A percentile compares a stretch with the other conserved stretches of the same genome.
These are phyloP conservation scores for Thalia dealbata DNA, from an alignment of 176 grass and related monocot species.

Conservation along the genomic window DNA sequence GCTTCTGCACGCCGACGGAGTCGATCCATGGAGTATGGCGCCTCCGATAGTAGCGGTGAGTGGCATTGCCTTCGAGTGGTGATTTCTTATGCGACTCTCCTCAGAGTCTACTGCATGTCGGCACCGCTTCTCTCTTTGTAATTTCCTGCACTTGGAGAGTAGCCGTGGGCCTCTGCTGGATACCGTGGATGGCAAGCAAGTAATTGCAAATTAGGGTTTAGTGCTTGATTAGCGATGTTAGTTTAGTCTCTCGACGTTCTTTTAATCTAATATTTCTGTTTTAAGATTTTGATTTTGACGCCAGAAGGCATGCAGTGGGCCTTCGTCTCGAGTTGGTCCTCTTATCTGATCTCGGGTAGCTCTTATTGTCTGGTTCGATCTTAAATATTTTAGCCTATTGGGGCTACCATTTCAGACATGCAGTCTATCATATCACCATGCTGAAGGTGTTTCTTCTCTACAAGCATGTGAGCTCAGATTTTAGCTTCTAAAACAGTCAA, in stretches of 20 bases:
- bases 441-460: too few relatives aligned
- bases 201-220: not conserved
- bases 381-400: too few relatives aligned
- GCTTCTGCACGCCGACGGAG: not conserved
- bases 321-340: not conserved
- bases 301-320: not conserved
- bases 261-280: not conserved
- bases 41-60: slow-evolving; percentile 81
- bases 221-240: not conserved
- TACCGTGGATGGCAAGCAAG: not conserved
- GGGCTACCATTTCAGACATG: too few relatives aligned
- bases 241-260: not conserved
- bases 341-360: too few relatives aligned
- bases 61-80: not conserved
- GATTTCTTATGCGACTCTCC: not conserved
- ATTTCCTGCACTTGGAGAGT: not conserved
- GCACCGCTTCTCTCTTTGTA: not conserved
- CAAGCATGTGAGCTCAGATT: too few relatives aligned
- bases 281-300: not conserved
- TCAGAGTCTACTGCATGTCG: not conserved
- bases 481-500: too few relatives aligned
- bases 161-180: not conserved
- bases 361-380: too few relatives aligned
- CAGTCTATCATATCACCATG: too few relatives aligned
- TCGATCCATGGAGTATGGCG: slow-evolving; percentile 43